These are phyloP conservation scores for Fusarium praegraminearum DNA, from an alignment of 2,329 filamentous ascomycete species.

Conservation along the genomic window DNA sequence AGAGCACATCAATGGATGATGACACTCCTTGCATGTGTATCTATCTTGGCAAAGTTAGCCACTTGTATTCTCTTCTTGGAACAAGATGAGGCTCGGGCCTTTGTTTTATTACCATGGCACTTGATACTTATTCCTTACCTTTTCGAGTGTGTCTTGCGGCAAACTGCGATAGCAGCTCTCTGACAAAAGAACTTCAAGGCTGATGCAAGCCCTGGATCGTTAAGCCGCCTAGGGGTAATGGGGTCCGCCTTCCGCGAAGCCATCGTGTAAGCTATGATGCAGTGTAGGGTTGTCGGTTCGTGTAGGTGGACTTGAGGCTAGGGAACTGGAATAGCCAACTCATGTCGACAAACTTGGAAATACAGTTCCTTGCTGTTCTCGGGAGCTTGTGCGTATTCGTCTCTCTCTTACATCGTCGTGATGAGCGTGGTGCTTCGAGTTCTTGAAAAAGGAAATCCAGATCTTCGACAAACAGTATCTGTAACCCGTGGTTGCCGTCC, in stretches of 20 bases:
- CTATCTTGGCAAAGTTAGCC: background rate
- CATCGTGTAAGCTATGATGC: background rate
- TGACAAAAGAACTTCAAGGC: background rate
- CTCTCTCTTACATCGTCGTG: background rate
- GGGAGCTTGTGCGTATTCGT: background rate
- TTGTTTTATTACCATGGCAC: background rate
- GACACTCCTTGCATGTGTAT: constrained; percentile 23
- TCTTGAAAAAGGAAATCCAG: background rate
- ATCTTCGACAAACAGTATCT: constrained; percentile 34
- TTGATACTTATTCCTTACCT: background rate
- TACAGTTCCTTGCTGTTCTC: background rate
- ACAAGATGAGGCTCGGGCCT: background rate
- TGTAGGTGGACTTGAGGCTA: background rate
- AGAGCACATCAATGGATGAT: background rate
- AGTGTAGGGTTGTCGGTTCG: background rate
- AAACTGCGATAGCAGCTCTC: background rate
- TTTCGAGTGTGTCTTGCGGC: constrained; percentile 1
- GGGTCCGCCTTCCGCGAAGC: background rate
- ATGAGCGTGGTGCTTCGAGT: background rate
- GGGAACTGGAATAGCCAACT: constrained; percentile 4
- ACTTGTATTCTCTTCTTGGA: background rate
- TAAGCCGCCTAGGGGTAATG: background rate
- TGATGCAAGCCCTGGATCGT: background rate
- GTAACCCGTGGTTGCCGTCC: constrained; percentile 26
- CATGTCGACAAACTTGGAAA: constrained; percentile 3